These are phyloP conservation scores for Amniculicola lignicola DNA, from an alignment of 495 filamentous ascomycete species.

Conservation along the genomic window DNA sequence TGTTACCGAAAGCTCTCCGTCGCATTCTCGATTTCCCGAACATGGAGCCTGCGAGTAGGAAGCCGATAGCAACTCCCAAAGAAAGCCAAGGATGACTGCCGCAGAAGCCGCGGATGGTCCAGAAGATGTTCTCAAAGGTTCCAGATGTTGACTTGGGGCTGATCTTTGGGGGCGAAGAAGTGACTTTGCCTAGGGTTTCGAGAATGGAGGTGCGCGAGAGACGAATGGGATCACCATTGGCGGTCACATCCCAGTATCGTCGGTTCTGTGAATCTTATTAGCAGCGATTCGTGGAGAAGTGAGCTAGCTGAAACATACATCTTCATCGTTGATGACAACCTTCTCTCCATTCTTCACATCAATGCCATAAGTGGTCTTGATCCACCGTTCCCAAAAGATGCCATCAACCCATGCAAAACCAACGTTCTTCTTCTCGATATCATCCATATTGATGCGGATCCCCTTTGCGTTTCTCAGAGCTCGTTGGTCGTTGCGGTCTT, in stretches of 20 bases:
- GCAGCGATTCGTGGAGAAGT: not conserved
- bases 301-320: conserved; percentile 59
- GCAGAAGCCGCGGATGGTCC: conserved; percentile 65
- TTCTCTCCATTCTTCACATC: conserved; percentile 80
- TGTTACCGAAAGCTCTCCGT: conserved; percentile 41
- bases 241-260: conserved; percentile 90
- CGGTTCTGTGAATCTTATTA: conserved; percentile 59
- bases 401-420: conserved; percentile 98
- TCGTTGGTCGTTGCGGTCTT: conserved; percentile 87
- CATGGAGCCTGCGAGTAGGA: conserved; percentile 49
- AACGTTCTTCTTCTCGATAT: conserved; percentile 81
- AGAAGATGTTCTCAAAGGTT: conserved; percentile 71
- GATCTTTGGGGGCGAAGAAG: conserved; percentile 70
- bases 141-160: conserved; percentile 82
- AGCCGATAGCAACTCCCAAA: conserved; percentile 57
- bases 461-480: conserved; percentile 84
- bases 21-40: conserved; percentile 46
- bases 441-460: conserved; percentile 84
- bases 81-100: conserved; percentile 70
- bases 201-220: conserved; percentile 91
- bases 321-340: conserved; percentile 96
- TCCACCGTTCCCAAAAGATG: conserved; percentile 96
- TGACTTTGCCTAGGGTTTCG: conserved; percentile 81
- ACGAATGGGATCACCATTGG: conserved; percentile 80
- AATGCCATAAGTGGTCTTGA: conserved; percentile 88